Conservation (phyloP, 768 basidiomycete genomes). For the Royoungia palumana region DNA sequence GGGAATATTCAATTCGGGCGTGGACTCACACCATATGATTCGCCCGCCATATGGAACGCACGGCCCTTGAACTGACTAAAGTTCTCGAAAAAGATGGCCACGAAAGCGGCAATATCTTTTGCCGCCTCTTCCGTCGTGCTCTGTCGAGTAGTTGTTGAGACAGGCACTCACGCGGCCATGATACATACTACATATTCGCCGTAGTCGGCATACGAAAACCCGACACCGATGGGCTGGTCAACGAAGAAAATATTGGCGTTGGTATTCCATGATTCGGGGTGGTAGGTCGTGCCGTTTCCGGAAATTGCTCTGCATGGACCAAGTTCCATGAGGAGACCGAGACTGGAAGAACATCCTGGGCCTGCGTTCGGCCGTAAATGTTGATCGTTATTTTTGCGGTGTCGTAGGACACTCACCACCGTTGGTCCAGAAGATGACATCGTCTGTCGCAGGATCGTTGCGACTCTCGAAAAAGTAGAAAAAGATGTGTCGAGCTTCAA, state of each 20-base stretch:
- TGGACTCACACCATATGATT: conserved; percentile 50
- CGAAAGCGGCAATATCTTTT: conserved; percentile 66
- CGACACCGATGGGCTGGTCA: conserved; percentile 45
- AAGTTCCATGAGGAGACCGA: conserved; percentile 70
- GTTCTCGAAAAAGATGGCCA: conserved; percentile 70
- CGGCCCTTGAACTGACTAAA: conserved; percentile 70
- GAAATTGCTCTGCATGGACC: conserved; percentile 68
- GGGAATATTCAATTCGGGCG: neutral
- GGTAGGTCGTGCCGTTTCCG: conserved; percentile 47
- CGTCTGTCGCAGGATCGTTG: conserved; percentile 51
- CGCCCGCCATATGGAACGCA: conserved; percentile 56
- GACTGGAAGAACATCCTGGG: conserved; percentile 54
- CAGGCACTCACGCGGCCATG: neutral
- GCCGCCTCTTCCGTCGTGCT: conserved; percentile 66
- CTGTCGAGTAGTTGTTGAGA: conserved; percentile 26
- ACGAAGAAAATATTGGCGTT: conserved; percentile 52
- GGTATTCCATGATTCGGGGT: conserved; percentile 64
- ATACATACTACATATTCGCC: conserved; percentile 38
- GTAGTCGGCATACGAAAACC: conserved; percentile 45
- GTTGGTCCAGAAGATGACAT: conserved; percentile 59
- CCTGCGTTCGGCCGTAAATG: conserved; percentile 12
- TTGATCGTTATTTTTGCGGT: no score
- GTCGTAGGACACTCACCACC: conserved; percentile 41
- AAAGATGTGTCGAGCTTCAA: conserved; percentile 60
- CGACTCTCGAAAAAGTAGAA: conserved; percentile 79